phyloP scores from a whole-genome alignment of 176 grass and related monocot species.

The Cenchrus fungigraminus region DNA sequence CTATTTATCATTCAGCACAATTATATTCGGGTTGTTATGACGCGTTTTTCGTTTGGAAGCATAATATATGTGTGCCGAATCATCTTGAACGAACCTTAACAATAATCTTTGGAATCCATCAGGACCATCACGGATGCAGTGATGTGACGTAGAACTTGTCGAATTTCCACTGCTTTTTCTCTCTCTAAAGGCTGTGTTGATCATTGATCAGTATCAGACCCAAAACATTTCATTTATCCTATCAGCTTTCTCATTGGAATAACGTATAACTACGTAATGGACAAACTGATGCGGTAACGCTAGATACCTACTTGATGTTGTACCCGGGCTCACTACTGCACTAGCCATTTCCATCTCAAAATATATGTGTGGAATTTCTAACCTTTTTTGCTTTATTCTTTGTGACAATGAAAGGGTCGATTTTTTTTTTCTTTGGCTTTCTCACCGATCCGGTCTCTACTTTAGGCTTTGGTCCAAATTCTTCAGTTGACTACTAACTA shows the following conservation, averaged over 20 bases:
- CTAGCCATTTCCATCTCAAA: not conserved
- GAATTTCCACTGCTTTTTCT: not conserved
- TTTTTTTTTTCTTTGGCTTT: not conserved
- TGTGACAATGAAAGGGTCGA: too few relatives aligned
- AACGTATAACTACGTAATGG: not conserved
- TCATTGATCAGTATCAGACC: not conserved
- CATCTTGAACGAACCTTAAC: too few relatives aligned
- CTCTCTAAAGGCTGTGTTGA: not conserved
- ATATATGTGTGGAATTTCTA: not conserved
- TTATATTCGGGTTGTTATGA: too few relatives aligned
- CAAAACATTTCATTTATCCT: not conserved
- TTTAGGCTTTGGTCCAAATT: too few relatives aligned
- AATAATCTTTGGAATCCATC: not conserved
- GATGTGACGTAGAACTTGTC: not conserved
- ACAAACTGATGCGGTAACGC: not conserved
- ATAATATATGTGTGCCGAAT: too few relatives aligned
- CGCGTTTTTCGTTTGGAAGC: not conserved
- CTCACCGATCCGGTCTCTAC: not conserved
- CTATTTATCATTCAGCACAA: too few relatives aligned
- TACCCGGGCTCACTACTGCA: not conserved
- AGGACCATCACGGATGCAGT: not conserved
- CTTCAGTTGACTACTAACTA: too few relatives aligned
- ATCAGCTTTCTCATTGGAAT: not conserved
- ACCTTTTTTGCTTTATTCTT: not conserved
- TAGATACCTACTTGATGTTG: not conserved